phyloP scores from a whole-genome alignment of 495 filamentous ascomycete genomes.

The Penicillium flavigenum region DNA sequence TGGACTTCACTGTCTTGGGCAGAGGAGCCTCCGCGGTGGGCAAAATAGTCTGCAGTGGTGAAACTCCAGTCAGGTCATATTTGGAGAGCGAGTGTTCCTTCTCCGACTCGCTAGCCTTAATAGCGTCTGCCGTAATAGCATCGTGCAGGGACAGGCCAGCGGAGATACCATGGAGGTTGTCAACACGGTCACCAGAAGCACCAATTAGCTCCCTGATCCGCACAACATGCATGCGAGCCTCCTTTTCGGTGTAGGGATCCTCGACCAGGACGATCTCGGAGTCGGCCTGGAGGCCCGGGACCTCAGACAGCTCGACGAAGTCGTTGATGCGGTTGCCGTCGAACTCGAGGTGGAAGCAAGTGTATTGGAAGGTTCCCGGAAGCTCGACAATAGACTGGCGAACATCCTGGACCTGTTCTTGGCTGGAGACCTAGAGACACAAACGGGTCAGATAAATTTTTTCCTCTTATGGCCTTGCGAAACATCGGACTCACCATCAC shows the following conservation, averaged over 20 bases:
- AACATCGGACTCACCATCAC: constrained; percentile 64
- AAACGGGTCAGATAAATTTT: constrained; percentile 18
- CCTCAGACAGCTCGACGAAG: constrained; percentile 89
- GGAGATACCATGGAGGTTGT: constrained; percentile 81
- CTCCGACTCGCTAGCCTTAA: constrained; percentile 41
- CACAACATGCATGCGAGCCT: constrained; percentile 91
- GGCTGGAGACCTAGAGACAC: constrained; percentile 69
- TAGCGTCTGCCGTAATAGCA: constrained; percentile 54
- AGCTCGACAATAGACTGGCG: constrained; percentile 94
- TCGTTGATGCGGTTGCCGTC: constrained; percentile 86
- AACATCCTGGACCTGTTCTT: constrained; percentile 97
- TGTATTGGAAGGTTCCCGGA: constrained; percentile 92
- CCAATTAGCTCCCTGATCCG: constrained; percentile 90
- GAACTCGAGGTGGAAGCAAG: constrained; percentile 96
- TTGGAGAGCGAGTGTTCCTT: constrained; percentile 58
- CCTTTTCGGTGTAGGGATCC: constrained; percentile 98
- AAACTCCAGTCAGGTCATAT: constrained; percentile 73
- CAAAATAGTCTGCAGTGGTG: constrained; percentile 67
- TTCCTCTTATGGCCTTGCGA: neutral
- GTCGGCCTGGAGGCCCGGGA: constrained; percentile 70
- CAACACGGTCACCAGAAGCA: constrained; percentile 81
- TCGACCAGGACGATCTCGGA: constrained; percentile 80
- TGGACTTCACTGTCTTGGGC: constrained; percentile 85
- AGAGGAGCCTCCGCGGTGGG: constrained; percentile 60
- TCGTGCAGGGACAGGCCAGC: constrained; percentile 90